These are phyloP conservation scores for Allomyces javanicus DNA, from an alignment of 192 early-diverging fungal genomes.

Conservation along the genomic window DNA sequence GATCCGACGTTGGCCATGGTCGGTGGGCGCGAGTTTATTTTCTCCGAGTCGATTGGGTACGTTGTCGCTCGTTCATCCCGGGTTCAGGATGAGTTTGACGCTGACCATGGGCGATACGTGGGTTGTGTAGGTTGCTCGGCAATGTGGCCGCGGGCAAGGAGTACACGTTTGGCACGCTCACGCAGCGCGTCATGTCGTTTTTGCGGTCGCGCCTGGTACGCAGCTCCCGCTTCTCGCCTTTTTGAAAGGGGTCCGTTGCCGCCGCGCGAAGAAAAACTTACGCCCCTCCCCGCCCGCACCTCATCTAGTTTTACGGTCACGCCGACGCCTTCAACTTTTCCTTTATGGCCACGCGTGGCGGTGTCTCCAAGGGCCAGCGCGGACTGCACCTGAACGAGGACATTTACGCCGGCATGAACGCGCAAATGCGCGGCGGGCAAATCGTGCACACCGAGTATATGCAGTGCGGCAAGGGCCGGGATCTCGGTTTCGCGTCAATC, in stretches of 20 bases:
- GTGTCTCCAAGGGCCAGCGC: conserved; percentile 73
- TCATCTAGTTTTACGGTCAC: conserved; percentile 46
- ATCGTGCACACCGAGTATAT: conserved; percentile 84
- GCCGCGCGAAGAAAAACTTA: neutral
- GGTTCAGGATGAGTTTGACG: neutral
- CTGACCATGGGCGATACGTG: neutral
- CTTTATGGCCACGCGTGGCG: conserved; percentile 71
- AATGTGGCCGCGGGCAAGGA: conserved; percentile 82
- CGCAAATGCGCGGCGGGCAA: conserved; percentile 59
- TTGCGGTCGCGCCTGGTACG: conserved; percentile 32
- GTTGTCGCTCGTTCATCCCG: neutral
- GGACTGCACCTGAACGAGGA: conserved; percentile 82
- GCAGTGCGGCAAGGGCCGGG: conserved; percentile 79
- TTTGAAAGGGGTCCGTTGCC: neutral
- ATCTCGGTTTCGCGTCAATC: conserved; percentile 71
- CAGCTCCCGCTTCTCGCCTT: no score
- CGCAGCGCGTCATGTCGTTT: conserved; percentile 69
- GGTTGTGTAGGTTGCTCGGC: conserved; percentile 28
- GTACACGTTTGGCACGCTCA: conserved; percentile 65
- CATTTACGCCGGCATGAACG: conserved; percentile 82
- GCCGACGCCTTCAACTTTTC: conserved; percentile 77
- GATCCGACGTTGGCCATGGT: conserved; percentile 63
- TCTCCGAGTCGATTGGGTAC: conserved; percentile 56
- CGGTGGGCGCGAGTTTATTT: conserved; percentile 69
- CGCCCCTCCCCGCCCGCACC: neutral